These are phyloP conservation scores for Lachnellula subtilissima DNA, from an alignment of 2,329 filamentous ascomycete species.

Conservation along the genomic window DNA sequence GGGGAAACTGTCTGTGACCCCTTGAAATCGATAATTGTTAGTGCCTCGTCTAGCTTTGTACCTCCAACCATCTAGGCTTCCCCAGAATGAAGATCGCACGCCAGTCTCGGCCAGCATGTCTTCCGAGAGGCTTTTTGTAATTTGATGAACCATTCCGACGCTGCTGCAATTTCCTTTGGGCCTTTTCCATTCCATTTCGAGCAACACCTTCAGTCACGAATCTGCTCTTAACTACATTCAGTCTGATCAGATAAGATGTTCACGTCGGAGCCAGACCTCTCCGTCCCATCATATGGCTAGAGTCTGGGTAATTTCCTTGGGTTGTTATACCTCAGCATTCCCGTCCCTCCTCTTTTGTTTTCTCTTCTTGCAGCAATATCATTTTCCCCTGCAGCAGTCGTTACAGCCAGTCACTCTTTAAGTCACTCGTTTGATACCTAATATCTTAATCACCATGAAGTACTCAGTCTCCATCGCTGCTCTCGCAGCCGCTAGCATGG, in stretches of 20 bases:
- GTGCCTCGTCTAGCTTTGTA: too few relatives aligned
- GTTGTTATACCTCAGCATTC: neutral
- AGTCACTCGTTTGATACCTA: conserved; percentile 1
- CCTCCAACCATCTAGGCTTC: too few relatives aligned
- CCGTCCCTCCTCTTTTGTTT: neutral
- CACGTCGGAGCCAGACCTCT: neutral
- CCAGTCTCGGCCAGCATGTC: neutral
- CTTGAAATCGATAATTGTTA: too few relatives aligned
- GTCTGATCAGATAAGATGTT: neutral
- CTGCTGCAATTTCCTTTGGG: conserved; percentile 10
- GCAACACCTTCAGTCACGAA: neutral
- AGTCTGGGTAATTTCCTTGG: too few relatives aligned
- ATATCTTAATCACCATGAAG: conserved; percentile 17
- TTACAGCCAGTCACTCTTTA: conserved; percentile 10
- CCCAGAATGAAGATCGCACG: too few relatives aligned
- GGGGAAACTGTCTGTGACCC: too few relatives aligned
- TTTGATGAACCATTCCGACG: neutral
- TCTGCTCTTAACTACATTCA: neutral
- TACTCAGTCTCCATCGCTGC: conserved; percentile 15
- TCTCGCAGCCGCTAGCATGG: conserved; percentile 15
- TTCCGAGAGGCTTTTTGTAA: neutral
- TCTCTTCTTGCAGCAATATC: neutral
- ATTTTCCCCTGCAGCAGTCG: neutral
- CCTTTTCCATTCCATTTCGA: neutral
- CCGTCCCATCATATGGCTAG: neutral